These are phyloP conservation scores for Hansenula sp. DNA, from an alignment of 1,139 yeast species.

Conservation along the genomic window DNA sequence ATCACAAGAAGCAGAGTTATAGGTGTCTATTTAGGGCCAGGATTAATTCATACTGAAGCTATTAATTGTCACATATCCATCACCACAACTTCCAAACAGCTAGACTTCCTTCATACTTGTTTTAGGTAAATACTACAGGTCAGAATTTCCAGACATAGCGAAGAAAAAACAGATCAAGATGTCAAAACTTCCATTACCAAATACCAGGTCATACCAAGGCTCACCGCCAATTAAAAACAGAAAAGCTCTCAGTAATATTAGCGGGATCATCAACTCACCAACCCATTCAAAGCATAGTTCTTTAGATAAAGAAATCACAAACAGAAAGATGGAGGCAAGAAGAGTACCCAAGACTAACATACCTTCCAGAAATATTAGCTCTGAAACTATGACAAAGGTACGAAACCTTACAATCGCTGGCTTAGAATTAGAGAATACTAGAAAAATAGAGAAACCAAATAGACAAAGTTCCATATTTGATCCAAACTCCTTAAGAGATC, in stretches of 20 bases:
- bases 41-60: too few relatives aligned
- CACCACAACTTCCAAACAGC: not conserved
- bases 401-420: constrained; percentile 4
- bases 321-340: not conserved
- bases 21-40: too few relatives aligned
- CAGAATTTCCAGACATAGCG: not conserved
- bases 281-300: constrained; percentile 2
- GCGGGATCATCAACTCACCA: constrained; percentile 15
- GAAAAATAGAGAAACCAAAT: not conserved
- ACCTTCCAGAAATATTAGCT: constrained; percentile 2
- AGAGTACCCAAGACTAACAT: constrained; percentile 4
- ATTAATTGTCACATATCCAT: too few relatives aligned
- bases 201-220: constrained; percentile 5
- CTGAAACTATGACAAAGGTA: constrained; percentile 1
- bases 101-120: not conserved
- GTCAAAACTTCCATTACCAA: constrained; percentile 12
- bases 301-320: not conserved
- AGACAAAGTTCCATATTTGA: not conserved
- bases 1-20: too few relatives aligned
- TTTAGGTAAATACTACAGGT: not conserved
- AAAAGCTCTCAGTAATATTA: constrained; percentile 15
- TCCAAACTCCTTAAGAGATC: constrained; percentile 5
- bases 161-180: not conserved
- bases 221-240: constrained; percentile 19
- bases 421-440: not conserved